Percentiles rank a stretch among this genome's conserved stretches.
These are phyloP conservation scores for Gentiana macrophylla DNA, from an alignment of 257 asterid genomes.

Conservation along the genomic window DNA sequence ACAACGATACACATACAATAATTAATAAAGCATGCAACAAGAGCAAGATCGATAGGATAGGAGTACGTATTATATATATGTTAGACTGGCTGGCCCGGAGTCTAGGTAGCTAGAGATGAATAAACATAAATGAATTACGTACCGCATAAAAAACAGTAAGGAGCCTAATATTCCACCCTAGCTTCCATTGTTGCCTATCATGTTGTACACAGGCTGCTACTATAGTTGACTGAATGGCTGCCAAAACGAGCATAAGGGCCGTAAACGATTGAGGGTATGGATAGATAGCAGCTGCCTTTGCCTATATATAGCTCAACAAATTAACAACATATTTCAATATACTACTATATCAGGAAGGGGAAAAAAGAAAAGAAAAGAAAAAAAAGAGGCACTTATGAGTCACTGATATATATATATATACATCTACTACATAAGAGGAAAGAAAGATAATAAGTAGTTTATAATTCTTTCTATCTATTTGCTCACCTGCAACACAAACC, in stretches of 20 bases:
- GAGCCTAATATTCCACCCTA: slow-evolving; percentile 33
- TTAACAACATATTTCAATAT: too few species aligned
- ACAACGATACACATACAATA: too few species aligned
- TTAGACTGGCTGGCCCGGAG: too few species aligned
- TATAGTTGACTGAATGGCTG: slow-evolving; percentile 19
- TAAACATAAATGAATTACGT: neutral
- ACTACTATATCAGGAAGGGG: too few species aligned
- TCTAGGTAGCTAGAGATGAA: too few species aligned
- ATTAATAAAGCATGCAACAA: too few species aligned
- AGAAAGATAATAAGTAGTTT: too few species aligned
- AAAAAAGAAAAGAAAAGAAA: neutral
- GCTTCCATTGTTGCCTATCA: slow-evolving; percentile 22
- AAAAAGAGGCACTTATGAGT: neutral
- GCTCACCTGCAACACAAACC: slow-evolving; percentile 64
- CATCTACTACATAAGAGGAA: neutral
- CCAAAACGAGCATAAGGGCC: slow-evolving; percentile 17
- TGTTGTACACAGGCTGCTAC: slow-evolving; percentile 16
- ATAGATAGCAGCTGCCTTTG: neutral
- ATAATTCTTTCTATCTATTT: too few species aligned
- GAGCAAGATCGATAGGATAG: too few species aligned
- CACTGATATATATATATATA: neutral
- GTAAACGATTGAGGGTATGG: slow-evolving; percentile 23
- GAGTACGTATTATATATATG: too few species aligned
- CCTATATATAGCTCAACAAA: neutral
- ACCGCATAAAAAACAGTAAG: slow-evolving; percentile 22